Percentiles rank a stretch among this genome's conserved stretches.
Evolutionary conservation across 2,329 filamentous ascomycete species (phyloP).

Genomic region (Cladosporium sp.): DNA sequence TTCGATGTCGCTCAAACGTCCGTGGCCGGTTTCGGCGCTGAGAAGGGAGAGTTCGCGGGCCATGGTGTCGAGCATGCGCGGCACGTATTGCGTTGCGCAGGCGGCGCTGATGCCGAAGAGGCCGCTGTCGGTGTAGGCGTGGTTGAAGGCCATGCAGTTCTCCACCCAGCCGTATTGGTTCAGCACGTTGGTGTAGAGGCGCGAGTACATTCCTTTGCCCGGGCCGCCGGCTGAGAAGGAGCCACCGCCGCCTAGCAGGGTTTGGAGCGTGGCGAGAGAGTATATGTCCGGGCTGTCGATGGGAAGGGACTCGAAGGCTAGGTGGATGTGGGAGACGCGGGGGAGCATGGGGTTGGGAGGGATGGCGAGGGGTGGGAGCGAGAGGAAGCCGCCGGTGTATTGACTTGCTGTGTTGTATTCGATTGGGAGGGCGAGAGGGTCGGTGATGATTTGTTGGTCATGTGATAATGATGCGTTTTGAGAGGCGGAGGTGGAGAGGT

Average conservation of each 20-base stretch:
- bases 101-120: slow-evolving; percentile 90
- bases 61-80: slow-evolving; percentile 89
- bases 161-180: slow-evolving; percentile 99
- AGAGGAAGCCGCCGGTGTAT: slow-evolving; percentile 92
- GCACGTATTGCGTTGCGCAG: slow-evolving; percentile 73
- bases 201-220: slow-evolving; percentile 98
- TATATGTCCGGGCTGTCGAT: slow-evolving; percentile 92
- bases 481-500: slow-evolving; percentile 70
- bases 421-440: slow-evolving; percentile 42
- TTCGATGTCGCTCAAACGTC: slow-evolving; percentile 67
- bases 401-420: slow-evolving; percentile 64
- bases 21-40: slow-evolving; percentile 70
- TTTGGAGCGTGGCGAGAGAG: slow-evolving; percentile 90
- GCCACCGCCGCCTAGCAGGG: slow-evolving; percentile 88
- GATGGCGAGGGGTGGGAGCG: slow-evolving; percentile 74
- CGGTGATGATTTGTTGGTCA: slow-evolving; percentile 41
- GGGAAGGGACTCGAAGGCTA: slow-evolving; percentile 91
- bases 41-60: slow-evolving; percentile 81
- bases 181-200: slow-evolving; percentile 93
- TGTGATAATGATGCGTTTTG: slow-evolving; percentile 57
- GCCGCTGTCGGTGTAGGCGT: slow-evolving; percentile 92
- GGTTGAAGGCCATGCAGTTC: slow-evolving; percentile 92
- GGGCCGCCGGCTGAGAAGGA: slow-evolving; percentile 96
- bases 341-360: slow-evolving; percentile 73
- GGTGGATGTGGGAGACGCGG: slow-evolving; percentile 84